phyloP scores from a whole-genome alignment of 768 basidiomycete species.

The Leccinellum rugosiceps region DNA sequence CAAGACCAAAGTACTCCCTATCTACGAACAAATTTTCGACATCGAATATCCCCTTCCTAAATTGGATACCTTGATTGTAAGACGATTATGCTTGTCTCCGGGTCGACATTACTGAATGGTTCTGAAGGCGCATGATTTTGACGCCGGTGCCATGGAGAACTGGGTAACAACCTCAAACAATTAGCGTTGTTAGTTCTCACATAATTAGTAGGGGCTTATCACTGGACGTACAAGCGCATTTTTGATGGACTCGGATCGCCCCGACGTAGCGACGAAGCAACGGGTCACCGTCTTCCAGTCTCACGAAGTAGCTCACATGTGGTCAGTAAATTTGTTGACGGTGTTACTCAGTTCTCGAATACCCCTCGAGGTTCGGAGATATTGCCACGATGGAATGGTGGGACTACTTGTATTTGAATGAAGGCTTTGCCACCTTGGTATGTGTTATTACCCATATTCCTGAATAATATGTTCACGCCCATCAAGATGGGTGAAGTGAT shows the following conservation, averaged over 20 bases:
- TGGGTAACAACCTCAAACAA: slow-evolving; percentile 44
- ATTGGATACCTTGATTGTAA: slow-evolving; percentile 84
- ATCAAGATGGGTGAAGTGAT: slow-evolving; percentile 84
- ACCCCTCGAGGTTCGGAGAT: slow-evolving; percentile 69
- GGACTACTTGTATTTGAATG: slow-evolving; percentile 80
- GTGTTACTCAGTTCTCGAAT: slow-evolving; percentile 9
- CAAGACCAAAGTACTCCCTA: slow-evolving; percentile 73
- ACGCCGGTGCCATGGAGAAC: slow-evolving; percentile 92
- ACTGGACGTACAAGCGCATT: slow-evolving; percentile 83
- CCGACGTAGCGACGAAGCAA: slow-evolving; percentile 73
- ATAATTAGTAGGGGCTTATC: slow-evolving; percentile 64
- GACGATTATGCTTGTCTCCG: slow-evolving; percentile 19
- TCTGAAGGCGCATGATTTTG: slow-evolving; percentile 75
- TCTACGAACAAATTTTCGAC: slow-evolving; percentile 93
- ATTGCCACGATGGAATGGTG: slow-evolving; percentile 95
- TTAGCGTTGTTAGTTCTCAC: slow-evolving; percentile 3
- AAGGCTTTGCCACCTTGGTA: slow-evolving; percentile 88
- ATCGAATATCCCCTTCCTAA: slow-evolving; percentile 93
- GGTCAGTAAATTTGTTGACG: slow-evolving; percentile 37
- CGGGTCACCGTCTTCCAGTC: slow-evolving; percentile 72
- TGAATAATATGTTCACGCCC: slow-evolving; percentile 1
- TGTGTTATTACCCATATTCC: slow-evolving; percentile 20
- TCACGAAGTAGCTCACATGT: slow-evolving; percentile 88
- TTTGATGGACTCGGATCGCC: slow-evolving; percentile 72
- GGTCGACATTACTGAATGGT: background rate